Base-by-base conservation (phyloP, 176 grass and related monocot genomes). In the Bolboschoenus planiculmis region DNA sequence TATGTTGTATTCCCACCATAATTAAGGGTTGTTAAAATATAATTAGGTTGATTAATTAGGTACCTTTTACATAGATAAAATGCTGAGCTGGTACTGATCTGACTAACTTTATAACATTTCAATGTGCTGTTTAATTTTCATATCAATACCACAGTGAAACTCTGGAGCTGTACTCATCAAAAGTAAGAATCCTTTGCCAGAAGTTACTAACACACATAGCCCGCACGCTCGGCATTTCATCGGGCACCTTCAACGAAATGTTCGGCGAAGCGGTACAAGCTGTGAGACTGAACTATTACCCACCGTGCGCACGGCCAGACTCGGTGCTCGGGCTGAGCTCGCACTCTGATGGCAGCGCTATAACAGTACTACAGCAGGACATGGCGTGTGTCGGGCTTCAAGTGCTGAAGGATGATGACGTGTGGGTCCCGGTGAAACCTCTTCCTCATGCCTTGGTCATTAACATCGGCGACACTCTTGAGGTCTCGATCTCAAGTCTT, bases 301-400 rank as follows among this genome's bases (percentile, higher is more conserved):
- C 90, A 26, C 90, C 92, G 16, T 95, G 90, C 76, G 78, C 92
- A 40, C 83, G 84, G 66, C 89, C 95, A 1, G 95, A 93, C 47
- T 89, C 88, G 10, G 90, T 93, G 26, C 86, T 98, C 11, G 90
- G 92, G 1, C 86, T 98, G 60, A 93, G 92, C 79, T 65, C 95
- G 15, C 95, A 98, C 87, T 98, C 92, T 1, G 95, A 95, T 43
- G 92, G 95, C 2, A 95, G 95, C 84, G 89, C 90, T 2, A 88
- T 98, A n/a, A 98, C 95, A n/a, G 89, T 95, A 56, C 92, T 98
- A 33, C 95, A 98, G 85, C 95, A 95, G 81, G 92, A 94, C 88
- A 50, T 44, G 24, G 10, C 61, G 4, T 83, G 78, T 33, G 90
- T 75, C 0, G 92, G 90, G 3, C 87, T 98, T n/a, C 95, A 98